These are phyloP conservation scores for Pichia sp. DNA, from an alignment of 1,139 yeast species.

Conservation along the genomic window DNA sequence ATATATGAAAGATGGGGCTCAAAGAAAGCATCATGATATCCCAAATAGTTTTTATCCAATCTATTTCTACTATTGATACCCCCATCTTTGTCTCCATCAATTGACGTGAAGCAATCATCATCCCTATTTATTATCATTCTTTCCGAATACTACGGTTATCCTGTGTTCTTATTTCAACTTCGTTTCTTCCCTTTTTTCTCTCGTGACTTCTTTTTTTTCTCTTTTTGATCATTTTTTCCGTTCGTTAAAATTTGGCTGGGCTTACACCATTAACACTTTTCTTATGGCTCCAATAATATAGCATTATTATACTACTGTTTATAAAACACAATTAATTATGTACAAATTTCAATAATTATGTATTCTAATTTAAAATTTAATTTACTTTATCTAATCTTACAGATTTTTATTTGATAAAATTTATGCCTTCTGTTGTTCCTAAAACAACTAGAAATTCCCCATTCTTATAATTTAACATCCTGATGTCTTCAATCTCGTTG, in stretches of 20 bases:
- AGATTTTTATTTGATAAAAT: not conserved
- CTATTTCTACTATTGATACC: too few relatives aligned
- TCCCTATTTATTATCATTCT: not conserved
- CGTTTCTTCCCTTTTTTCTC: too few relatives aligned
- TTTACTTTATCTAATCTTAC: not conserved
- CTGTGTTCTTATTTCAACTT: too few relatives aligned
- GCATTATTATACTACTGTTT: too few relatives aligned
- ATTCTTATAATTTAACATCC: not conserved
- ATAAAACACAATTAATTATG: too few relatives aligned
- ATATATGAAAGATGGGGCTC: constrained; percentile 72
- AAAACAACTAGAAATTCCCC: not conserved
- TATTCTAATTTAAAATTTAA: not conserved
- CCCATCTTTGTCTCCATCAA: too few relatives aligned
- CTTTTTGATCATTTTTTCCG: too few relatives aligned
- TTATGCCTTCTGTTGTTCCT: not conserved
- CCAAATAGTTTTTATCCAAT: not conserved
- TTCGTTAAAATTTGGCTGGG: too few relatives aligned
- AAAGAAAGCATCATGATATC: not conserved
- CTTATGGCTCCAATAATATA: too few relatives aligned
- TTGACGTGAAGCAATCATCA: not conserved
- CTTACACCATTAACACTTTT: too few relatives aligned
- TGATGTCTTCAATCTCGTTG: not conserved
- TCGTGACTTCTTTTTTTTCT: too few relatives aligned
- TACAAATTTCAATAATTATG: not conserved
- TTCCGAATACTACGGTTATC: too few relatives aligned